A percentile compares a stretch with the other conserved stretches of the same genome.
These are phyloP conservation scores for Fusarium camptoceras DNA, from an alignment of 2,329 filamentous ascomycete species.

Conservation along the genomic window DNA sequence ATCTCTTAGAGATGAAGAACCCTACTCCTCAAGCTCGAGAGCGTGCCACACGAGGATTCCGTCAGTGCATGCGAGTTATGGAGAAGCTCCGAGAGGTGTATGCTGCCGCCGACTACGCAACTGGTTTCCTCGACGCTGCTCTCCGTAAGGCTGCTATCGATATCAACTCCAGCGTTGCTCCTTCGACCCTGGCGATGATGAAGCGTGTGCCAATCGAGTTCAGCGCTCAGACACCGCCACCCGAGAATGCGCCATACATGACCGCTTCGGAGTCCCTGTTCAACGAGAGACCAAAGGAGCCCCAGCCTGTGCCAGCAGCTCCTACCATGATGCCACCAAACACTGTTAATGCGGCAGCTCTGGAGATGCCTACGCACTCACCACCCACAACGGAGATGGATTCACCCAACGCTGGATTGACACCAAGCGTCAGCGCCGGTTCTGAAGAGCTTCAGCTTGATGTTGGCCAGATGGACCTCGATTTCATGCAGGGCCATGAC, in stretches of 20 bases:
- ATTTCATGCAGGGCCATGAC: constrained; percentile 60
- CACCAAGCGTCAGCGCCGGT: constrained; percentile 59
- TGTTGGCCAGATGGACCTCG: constrained; percentile 57
- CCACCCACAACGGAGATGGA: constrained; percentile 61
- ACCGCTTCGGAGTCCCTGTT: constrained; percentile 56
- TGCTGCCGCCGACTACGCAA: constrained; percentile 94
- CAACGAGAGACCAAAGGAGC: constrained; percentile 48
- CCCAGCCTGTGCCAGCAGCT: constrained; percentile 20
- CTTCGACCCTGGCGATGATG: constrained; percentile 52
- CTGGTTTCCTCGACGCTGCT: constrained; percentile 91
- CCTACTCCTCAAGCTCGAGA: constrained; percentile 77
- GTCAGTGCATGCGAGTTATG: constrained; percentile 92
- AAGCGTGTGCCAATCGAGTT: constrained; percentile 54
- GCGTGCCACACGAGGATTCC: constrained; percentile 82
- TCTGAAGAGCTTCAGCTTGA: constrained; percentile 56
- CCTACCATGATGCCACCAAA: constrained; percentile 52
- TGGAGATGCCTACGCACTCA: constrained; percentile 54
- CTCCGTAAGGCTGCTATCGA: constrained; percentile 88
- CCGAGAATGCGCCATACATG: constrained; percentile 61
- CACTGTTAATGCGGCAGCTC: constrained; percentile 53
- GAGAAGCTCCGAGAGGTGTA: constrained; percentile 89
- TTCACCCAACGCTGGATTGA: constrained; percentile 53
- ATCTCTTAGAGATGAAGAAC: constrained; percentile 91
- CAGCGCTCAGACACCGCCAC: constrained; percentile 63
- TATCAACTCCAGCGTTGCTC: constrained; percentile 59